phyloP scores from a whole-genome alignment of 441 rosid species.

The Rhodomyrtus psidioides region DNA sequence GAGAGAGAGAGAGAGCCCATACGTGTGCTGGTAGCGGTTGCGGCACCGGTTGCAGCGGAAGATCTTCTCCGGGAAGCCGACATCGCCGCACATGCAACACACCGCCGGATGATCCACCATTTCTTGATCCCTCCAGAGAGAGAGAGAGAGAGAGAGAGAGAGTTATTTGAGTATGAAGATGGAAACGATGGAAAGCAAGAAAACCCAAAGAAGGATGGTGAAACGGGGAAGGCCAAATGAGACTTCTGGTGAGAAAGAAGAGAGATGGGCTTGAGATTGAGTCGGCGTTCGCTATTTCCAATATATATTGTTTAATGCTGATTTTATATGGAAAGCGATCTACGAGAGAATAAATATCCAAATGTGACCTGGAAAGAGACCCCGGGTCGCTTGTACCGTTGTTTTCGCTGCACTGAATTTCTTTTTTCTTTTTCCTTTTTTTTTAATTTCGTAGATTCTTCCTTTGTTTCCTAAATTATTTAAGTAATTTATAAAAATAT shows the following conservation, averaged over 20 bases:
- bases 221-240: neutral
- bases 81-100: conserved; percentile 99
- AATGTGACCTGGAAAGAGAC: neutral
- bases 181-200: neutral
- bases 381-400: neutral
- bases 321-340: neutral
- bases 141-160: neutral
- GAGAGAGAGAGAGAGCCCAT: conserved; percentile 9
- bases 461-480: too few species aligned
- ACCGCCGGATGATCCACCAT: conserved; percentile 78
- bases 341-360: neutral
- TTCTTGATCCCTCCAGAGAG: neutral
- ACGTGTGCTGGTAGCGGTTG: conserved; percentile 88
- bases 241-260: neutral
- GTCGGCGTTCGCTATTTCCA: neutral
- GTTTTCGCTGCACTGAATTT: neutral
- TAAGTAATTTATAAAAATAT: too few species aligned
- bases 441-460: neutral
- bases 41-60: conserved; percentile 88
- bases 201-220: neutral
- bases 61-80: conserved; percentile 91
- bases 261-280: neutral
- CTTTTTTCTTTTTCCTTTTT: neutral
- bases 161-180: neutral
- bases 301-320: neutral